Conservation (phyloP, 2,329 filamentous ascomycete species). For the Aspergillus sclerotialis region DNA sequence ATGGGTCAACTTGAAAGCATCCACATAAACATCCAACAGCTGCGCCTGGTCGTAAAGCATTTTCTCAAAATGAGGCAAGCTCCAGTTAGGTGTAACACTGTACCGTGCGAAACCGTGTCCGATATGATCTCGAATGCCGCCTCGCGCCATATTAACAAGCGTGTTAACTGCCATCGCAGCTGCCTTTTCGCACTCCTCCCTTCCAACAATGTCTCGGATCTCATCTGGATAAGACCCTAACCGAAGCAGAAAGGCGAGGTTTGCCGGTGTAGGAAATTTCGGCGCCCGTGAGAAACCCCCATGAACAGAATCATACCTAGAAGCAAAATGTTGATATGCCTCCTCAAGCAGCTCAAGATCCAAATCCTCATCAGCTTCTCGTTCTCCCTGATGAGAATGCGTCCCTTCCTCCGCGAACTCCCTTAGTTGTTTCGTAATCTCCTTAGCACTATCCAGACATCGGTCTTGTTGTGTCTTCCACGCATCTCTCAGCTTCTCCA, state of each 20-base stretch:
- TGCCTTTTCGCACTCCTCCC: conserved; percentile 65
- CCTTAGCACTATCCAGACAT: conserved; percentile 74
- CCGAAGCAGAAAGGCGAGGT: conserved; percentile 73
- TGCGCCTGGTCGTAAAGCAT: conserved; percentile 91
- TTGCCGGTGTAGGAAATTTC: conserved; percentile 85
- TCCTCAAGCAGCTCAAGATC: conserved; percentile 90
- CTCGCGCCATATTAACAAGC: conserved; percentile 67
- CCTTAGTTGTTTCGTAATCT: conserved; percentile 71
- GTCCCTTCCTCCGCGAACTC: conserved; percentile 88
- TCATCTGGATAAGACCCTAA: conserved; percentile 63
- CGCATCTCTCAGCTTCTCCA: conserved; percentile 65
- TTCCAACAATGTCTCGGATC: conserved; percentile 81
- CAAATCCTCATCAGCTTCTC: conserved; percentile 58
- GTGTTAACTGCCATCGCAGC: conserved; percentile 75
- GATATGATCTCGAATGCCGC: conserved; percentile 67
- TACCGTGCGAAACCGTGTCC: conserved; percentile 77
- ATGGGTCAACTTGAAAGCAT: conserved; percentile 68
- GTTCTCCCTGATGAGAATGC: conserved; percentile 36
- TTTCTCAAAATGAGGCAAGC: conserved; percentile 93
- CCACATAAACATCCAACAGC: conserved; percentile 73
- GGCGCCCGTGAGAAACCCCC: conserved; percentile 75
- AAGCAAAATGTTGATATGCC: conserved; percentile 71
- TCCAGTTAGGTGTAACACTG: conserved; percentile 88
- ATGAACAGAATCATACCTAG: conserved; percentile 69
- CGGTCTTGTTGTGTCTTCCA: conserved; percentile 82